phyloP scores from a whole-genome alignment of 2,329 filamentous ascomycete genomes.

The Zasmidium citrigriseum region DNA sequence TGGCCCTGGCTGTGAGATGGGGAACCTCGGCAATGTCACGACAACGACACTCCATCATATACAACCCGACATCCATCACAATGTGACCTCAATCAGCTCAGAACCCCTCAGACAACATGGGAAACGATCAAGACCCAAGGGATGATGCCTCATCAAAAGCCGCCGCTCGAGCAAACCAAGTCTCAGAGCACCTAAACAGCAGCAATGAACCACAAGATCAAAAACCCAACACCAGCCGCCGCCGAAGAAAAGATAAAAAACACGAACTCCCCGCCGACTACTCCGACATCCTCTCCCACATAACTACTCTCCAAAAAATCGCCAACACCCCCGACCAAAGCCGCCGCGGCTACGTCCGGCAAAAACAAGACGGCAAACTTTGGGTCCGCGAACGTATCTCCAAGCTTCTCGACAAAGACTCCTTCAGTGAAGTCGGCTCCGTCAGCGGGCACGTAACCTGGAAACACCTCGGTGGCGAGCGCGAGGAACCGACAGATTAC shows the following conservation, averaged over 20 bases:
- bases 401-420: constrained; percentile 57
- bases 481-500: constrained; percentile 54
- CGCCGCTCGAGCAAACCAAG: constrained; percentile 28
- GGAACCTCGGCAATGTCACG: not conserved
- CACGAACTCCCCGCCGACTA: constrained; percentile 59
- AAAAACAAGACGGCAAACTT: constrained; percentile 65
- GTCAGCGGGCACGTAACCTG: constrained; percentile 61
- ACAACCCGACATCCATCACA: not conserved
- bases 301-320: constrained; percentile 53
- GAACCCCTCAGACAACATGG: not conserved
- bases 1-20: no score
- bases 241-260: constrained; percentile 37
- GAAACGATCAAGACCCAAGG: not conserved
- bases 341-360: constrained; percentile 61
- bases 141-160: constrained; percentile 18
- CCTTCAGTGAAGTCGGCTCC: constrained; percentile 62
- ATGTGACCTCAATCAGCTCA: not conserved
- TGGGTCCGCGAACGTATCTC: constrained; percentile 65
- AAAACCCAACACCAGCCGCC: constrained; percentile 29
- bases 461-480: constrained; percentile 49
- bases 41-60: not conserved
- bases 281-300: constrained; percentile 61
- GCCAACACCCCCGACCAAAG: constrained; percentile 57
- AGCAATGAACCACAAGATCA: constrained; percentile 47
- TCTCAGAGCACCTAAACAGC: constrained; percentile 29